A percentile compares a stretch with the other conserved stretches of the same genome.
phyloP scores from a whole-genome alignment of 768 basidiomycete species.

The Guyanaporus albipodus region DNA sequence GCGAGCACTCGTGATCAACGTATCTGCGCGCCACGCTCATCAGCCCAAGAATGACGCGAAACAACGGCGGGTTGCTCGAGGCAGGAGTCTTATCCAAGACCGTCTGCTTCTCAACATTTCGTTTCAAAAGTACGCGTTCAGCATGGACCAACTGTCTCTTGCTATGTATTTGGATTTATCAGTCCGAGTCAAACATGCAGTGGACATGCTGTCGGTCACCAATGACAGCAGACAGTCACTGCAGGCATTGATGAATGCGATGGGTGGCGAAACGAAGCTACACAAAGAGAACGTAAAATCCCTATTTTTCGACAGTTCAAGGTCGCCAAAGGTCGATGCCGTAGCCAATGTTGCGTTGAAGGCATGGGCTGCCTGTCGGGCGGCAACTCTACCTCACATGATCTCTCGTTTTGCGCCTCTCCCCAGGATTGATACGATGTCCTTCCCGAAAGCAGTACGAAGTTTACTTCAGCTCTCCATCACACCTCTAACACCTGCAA shows the following conservation, averaged over 20 bases:
- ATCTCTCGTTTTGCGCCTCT: slow-evolving; percentile 10
- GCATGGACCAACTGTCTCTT: slow-evolving; percentile 43
- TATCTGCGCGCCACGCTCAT: slow-evolving; percentile 17
- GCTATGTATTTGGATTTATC: slow-evolving; percentile 39
- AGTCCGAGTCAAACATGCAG: slow-evolving; percentile 32
- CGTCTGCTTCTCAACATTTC: slow-evolving; percentile 30
- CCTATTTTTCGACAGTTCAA: slow-evolving; percentile 28
- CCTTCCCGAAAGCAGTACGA: slow-evolving; percentile 31
- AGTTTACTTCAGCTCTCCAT: background rate
- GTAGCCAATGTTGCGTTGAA: slow-evolving; percentile 31
- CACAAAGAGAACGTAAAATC: slow-evolving; percentile 22
- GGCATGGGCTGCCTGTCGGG: slow-evolving; percentile 45
- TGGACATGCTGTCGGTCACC: slow-evolving; percentile 40
- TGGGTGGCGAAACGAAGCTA: slow-evolving; percentile 37
- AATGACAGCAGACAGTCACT: slow-evolving; percentile 29
- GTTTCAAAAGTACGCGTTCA: slow-evolving; percentile 38
- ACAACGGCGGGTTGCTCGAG: background rate
- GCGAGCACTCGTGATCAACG: slow-evolving; percentile 33
- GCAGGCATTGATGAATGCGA: slow-evolving; percentile 30
- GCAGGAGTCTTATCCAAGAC: slow-evolving; percentile 27
- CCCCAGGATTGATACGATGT: slow-evolving; percentile 22
- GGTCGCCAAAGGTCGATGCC: slow-evolving; percentile 16
- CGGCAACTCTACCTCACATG: slow-evolving; percentile 27
- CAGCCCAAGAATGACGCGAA: slow-evolving; percentile 1
- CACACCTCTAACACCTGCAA: background rate